These are phyloP conservation scores for Sclerotiophoma versabilis DNA, from an alignment of 2,329 filamentous ascomycete species.

Conservation along the genomic window DNA sequence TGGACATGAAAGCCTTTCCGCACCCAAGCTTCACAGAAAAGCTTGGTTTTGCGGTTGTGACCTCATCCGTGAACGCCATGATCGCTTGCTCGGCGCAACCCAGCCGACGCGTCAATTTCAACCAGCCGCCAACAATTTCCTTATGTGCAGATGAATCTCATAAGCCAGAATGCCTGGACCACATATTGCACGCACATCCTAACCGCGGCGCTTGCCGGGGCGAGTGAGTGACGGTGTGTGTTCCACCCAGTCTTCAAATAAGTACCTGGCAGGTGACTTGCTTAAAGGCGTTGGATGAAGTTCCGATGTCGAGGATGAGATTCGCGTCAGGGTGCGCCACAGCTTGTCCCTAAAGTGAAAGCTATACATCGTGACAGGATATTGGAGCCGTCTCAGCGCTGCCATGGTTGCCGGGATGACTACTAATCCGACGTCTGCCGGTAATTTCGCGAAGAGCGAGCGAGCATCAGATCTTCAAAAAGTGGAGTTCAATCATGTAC, in stretches of 20 bases:
- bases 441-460: neutral
- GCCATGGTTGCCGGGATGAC: too few species aligned
- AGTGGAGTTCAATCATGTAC: neutral
- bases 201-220: neutral
- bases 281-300: neutral
- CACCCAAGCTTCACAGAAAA: conserved; percentile 11
- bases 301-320: neutral
- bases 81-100: neutral
- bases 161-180: neutral
- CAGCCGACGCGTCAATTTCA: neutral
- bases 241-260: neutral
- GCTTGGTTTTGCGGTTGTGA: conserved; percentile 10
- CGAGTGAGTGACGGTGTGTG: neutral
- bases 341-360: neutral
- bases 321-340: neutral
- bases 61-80: conserved; percentile 3
- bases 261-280: neutral
- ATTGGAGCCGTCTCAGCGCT: too few species aligned
- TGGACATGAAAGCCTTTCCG: conserved; percentile 1
- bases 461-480: too few species aligned
- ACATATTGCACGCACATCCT: conserved; percentile 1
- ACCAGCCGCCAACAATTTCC: neutral
- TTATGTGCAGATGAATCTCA: too few species aligned
- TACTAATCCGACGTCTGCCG: neutral
- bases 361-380: neutral